Percentiles rank a stretch among this genome's conserved stretches.
These are phyloP conservation scores for Heterobasidion occidentale DNA, from an alignment of 1,284 basidiomycete species.

Conservation along the genomic window DNA sequence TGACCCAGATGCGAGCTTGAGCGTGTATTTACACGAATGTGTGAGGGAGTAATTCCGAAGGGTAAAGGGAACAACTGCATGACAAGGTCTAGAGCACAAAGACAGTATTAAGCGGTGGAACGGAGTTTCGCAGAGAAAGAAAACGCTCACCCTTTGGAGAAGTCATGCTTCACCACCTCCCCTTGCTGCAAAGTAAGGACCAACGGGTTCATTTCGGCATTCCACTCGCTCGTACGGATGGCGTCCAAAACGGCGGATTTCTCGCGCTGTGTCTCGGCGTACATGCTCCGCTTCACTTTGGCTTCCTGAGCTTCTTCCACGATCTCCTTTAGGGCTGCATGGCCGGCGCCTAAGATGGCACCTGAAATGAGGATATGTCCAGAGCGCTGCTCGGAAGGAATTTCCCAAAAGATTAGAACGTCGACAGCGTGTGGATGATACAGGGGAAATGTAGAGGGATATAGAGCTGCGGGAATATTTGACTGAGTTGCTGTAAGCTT, in stretches of 20 bases:
- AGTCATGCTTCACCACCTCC: slow-evolving; percentile 49
- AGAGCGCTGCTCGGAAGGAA: slow-evolving; percentile 44
- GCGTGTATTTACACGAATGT: slow-evolving; percentile 40
- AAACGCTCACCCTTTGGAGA: slow-evolving; percentile 46
- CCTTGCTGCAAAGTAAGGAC: slow-evolving; percentile 37
- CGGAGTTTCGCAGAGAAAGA: background rate
- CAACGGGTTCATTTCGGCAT: slow-evolving; percentile 70
- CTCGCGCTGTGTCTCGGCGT: slow-evolving; percentile 79
- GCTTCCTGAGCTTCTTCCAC: slow-evolving; percentile 49
- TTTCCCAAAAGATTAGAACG: slow-evolving; percentile 67
- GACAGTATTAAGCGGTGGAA: background rate
- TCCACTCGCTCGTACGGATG: slow-evolving; percentile 69
- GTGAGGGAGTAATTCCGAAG: slow-evolving; percentile 68
- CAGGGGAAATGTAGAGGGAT: slow-evolving; percentile 68
- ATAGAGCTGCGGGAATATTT: slow-evolving; percentile 47
- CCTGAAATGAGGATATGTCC: slow-evolving; percentile 59
- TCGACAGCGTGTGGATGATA: slow-evolving; percentile 70
- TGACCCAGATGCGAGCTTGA: slow-evolving; percentile 34
- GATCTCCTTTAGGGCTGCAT: slow-evolving; percentile 51
- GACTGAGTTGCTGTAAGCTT: slow-evolving; percentile 41
- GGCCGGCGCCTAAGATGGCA: slow-evolving; percentile 57
- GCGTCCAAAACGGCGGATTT: slow-evolving; percentile 57
- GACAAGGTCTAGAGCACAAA: slow-evolving; percentile 41
- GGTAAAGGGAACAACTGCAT: slow-evolving; percentile 44
- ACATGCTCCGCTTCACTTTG: slow-evolving; percentile 78